phyloP scores from a whole-genome alignment of 2,329 filamentous ascomycete species.

The Xylaria sp. region DNA sequence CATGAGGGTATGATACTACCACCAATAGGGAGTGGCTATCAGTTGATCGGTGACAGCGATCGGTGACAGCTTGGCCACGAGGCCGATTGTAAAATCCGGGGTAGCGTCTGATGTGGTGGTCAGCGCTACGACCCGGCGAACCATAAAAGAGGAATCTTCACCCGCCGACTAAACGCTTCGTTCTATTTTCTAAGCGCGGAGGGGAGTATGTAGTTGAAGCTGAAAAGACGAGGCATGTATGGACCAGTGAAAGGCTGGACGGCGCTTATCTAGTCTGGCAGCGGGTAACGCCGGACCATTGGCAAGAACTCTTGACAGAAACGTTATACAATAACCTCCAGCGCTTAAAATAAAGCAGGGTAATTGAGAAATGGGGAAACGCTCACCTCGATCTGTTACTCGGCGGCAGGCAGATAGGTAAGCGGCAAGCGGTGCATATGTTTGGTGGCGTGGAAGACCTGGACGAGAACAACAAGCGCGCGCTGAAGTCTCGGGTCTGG shows the following conservation, averaged over 20 bases:
- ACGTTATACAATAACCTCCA: conserved; percentile 18
- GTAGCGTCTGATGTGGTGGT: conserved; percentile 18
- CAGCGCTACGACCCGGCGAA: conserved; percentile 12
- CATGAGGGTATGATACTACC: conserved; percentile 8
- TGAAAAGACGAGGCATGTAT: conserved; percentile 32
- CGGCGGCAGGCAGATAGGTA: conserved; percentile 18
- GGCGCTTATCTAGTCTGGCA: conserved; percentile 45
- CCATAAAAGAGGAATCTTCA: conserved; percentile 25
- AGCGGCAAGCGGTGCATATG: conserved; percentile 3
- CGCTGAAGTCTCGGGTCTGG: conserved; percentile 22
- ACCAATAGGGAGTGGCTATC: conserved; percentile 1
- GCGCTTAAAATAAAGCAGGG: conserved; percentile 26
- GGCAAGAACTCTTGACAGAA: conserved; percentile 28
- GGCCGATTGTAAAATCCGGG: conserved; percentile 21
- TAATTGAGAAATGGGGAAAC: conserved; percentile 27
- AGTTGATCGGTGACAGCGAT: conserved; percentile 9
- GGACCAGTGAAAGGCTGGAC: conserved; percentile 33
- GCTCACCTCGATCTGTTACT: conserved; percentile 25
- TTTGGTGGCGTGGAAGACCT: conserved; percentile 6
- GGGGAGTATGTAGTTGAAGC: conserved; percentile 30
- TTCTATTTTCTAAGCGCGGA: conserved; percentile 40
- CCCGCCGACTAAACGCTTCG: conserved; percentile 28
- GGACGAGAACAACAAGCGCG: conserved; percentile 17
- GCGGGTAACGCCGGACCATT: conserved; percentile 39
- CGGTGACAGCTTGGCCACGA: conserved; percentile 19